Evolutionary conservation across 208 protist genomes (phyloP), one percentile per base, ranked within the genome.

Genomic region (Porcisia deanei): DNA sequence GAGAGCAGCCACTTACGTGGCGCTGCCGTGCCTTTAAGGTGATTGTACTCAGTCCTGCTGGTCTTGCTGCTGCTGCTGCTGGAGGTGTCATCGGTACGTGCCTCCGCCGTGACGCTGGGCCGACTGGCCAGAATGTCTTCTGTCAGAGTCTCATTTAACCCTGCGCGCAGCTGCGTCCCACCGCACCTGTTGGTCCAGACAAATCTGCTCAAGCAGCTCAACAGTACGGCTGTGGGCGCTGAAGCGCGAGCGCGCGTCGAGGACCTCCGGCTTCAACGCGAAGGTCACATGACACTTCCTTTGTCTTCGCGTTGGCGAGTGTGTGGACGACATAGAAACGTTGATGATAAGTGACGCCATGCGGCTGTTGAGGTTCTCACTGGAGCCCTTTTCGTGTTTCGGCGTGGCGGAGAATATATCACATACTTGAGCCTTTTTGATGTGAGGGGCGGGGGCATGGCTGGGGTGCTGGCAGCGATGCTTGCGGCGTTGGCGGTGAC

Each of bases 161-260:
- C 37, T 10, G 6, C 41, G 43, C 61, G 66, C 71, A 66, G 71
- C 20, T 59, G 64, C 22, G 55, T 30, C 69, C 64, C 71, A 81
- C 52, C n/a, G 64, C 49, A 39, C 58, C 52, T 81, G 77, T 71
- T 81, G 76, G 65, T 81, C 77, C 65, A 76, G 54, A 63, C 77
- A 81, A 47, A 81, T 81, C 49, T 81, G 77, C 49, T 81, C 77
- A 22, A 81, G 71, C 55, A 81, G 65, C 49, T 81, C 71, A 4
- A 68, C 59, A 22, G 71, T 81, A 64, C 77, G 77, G 47, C 77
- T 53, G 55, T 77, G 58, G 8, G 77, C 54, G 34, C 71, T 77
- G 65, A 76, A 67, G 25, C 71, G 77, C 5, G 77, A 71, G 12
- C 77, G 77, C 8, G 71, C 65, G 37, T 81, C 77, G 22, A 81